These are phyloP conservation scores for Hordeum vulgare DNA, from an alignment of 176 grass and related monocot genomes.

Conservation along the genomic window MorexV3_pseudomolecules_assembly NC_058524.1:45958448-45958947, in stretches of 20 bases:
- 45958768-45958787: conserved; percentile 97
- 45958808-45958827: conserved; percentile 77
- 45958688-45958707: conserved; percentile 83
- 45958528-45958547: conserved; percentile 76
- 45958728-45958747: conserved; percentile 98
- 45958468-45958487: conserved; percentile 67
- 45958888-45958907: conserved; percentile 76
- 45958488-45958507: conserved; percentile 90
- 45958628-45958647: conserved; percentile 91
- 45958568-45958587: conserved; percentile 91
- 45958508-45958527: conserved; percentile 80
- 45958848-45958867: conserved; percentile 43
- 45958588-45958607: conserved; percentile 94
- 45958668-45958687: conserved; percentile 81
- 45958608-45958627: conserved; percentile 95
- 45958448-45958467: conserved; percentile 18
- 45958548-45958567: conserved; percentile 84
- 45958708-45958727: conserved; percentile 85
- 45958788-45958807: conserved; percentile 72
- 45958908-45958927: conserved; percentile 75
- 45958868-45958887: conserved; percentile 67
- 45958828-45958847: conserved; percentile 56
- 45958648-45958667: conserved; percentile 75
- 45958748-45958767: conserved; percentile 78
- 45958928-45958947: conserved; percentile 97